Base-by-base conservation (phyloP, 2,329 filamentous ascomycete species). In the Capronia epimyces region DNA sequence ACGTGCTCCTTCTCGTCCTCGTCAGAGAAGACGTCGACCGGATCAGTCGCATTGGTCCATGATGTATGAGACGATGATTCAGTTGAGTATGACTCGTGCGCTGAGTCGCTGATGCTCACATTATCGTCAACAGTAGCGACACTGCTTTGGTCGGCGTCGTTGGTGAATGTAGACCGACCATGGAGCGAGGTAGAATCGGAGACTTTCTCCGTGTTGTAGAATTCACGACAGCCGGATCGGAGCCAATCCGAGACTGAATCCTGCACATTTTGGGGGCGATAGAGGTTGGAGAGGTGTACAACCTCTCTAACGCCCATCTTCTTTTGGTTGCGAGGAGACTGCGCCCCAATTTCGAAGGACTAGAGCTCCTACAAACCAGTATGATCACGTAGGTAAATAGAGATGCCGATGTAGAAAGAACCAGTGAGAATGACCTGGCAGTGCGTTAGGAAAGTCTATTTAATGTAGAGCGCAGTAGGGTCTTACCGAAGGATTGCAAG, bases 251-350 rank as follows among this genome's bases (percentile, higher is more conserved):
- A 43, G 27, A 55, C 46, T 6, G 49, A 45, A 22, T 50, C 52
- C 46, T 53, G 50, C n/a, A 56, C 36, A 29, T 53, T 46, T 39
- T 56, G 54, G 12, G 46, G 40, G 24, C 36, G 36, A 39, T 50
- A 43, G 10, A 31, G 29, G 31, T 50, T 44, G 37, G 46, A 50
- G 47, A 50, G 47, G 32, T 34, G 43, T 18, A 32, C 45, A 16
- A 46, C 47, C 25, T 36, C 41, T 29, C 45, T 39, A 43, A 50
- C 36, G 44, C 54, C 54, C 54, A 56, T 56, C 44, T 52, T 56
- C 32, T 43, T 32, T 2, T 49, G 40, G 31, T 37, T 5, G 10
- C 18, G 4, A 29, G 25, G 29, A 22, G 34, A 16, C 32, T 24
- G n/a, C 16, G 21, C 31, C 21, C 31, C 27, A 47, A 27, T n/a